A percentile compares a stretch with the other conserved stretches of the same genome.
Evolutionary conservation across 192 early-diverging fungal genomes (phyloP).

Genomic region (Mortierella hygrophila): DNA sequence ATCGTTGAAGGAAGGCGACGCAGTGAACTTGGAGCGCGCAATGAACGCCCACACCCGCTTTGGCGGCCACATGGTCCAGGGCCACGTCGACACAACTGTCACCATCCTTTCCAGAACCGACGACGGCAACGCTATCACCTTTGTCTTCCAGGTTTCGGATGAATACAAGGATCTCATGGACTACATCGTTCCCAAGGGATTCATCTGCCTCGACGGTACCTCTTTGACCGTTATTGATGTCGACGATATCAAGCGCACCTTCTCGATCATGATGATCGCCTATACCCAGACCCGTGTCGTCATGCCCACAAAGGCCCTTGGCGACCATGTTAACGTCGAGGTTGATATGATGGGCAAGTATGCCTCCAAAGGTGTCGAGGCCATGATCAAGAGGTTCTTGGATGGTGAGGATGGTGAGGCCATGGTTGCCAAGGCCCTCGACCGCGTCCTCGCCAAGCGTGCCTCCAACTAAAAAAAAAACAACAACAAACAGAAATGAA

Average conservation of each 20-base stretch:
- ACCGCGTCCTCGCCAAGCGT: slow-evolving; percentile 51
- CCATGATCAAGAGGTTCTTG: slow-evolving; percentile 73
- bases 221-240: slow-evolving; percentile 95
- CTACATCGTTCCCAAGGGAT: slow-evolving; percentile 97
- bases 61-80: slow-evolving; percentile 97
- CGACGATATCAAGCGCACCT: slow-evolving; percentile 77
- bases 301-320: slow-evolving; percentile 78
- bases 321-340: slow-evolving; percentile 92
- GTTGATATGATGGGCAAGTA: slow-evolving; percentile 99
- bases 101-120: slow-evolving; percentile 78
- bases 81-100: slow-evolving; percentile 93
- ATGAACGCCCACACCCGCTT: slow-evolving; percentile 89
- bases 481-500: neutral
- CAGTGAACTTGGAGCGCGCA: slow-evolving; percentile 96
- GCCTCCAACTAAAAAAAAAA: slow-evolving; percentile 9
- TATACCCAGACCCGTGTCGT: slow-evolving; percentile 91
- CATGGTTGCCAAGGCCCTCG: slow-evolving; percentile 42
- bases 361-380: slow-evolving; percentile 78
- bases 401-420: slow-evolving; percentile 54
- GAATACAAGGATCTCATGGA: slow-evolving; percentile 71
- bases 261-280: slow-evolving; percentile 96
- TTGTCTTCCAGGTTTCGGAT: slow-evolving; percentile 69
- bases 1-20: slow-evolving; percentile 78
- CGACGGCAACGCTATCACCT: slow-evolving; percentile 88
- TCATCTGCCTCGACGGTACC: slow-evolving; percentile 93